phyloP scores from a whole-genome alignment of 176 grass and related monocot genomes.

The Calamus simplicifolius region DNA sequence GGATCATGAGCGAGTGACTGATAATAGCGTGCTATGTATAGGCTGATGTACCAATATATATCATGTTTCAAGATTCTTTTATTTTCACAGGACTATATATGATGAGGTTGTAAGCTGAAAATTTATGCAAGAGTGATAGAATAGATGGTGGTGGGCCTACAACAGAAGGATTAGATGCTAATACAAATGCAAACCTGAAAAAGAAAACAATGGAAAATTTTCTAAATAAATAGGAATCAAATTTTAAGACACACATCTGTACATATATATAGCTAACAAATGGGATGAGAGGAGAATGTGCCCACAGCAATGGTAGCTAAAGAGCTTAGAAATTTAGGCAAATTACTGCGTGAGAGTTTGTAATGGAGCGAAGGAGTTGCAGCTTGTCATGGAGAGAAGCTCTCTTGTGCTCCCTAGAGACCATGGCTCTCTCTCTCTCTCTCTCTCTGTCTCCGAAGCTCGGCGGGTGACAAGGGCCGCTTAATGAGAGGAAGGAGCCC shows the following conservation, averaged over 20 bases:
- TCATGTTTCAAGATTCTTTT: no score
- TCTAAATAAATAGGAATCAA: no score
- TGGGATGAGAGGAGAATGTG: background rate
- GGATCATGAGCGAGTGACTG: no score
- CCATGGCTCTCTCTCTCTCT: slow-evolving; percentile 31
- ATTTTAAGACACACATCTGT: background rate
- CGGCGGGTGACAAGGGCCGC: background rate
- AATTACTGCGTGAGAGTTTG: slow-evolving; percentile 75
- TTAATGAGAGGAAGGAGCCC: slow-evolving; percentile 9
- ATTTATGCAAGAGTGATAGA: no score
- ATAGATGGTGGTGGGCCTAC: no score
- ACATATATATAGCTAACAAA: background rate
- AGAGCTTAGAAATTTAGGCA: background rate
- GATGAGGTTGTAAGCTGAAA: no score
- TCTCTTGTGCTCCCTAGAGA: slow-evolving; percentile 73
- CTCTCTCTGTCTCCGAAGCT: background rate
- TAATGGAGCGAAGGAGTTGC: slow-evolving; percentile 73
- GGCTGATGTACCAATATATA: no score
- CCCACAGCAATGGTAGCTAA: background rate
- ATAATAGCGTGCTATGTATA: no score
- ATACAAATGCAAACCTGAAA: no score
- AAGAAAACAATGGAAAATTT: no score
- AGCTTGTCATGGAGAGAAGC: slow-evolving; percentile 63
- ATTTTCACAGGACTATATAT: no score
- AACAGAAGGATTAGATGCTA: no score